Evolutionary conservation across 139 green algal genomes (phyloP), one percentile per base, ranked within the genome.

Genomic region (Coccomyxa sp.): DNA sequence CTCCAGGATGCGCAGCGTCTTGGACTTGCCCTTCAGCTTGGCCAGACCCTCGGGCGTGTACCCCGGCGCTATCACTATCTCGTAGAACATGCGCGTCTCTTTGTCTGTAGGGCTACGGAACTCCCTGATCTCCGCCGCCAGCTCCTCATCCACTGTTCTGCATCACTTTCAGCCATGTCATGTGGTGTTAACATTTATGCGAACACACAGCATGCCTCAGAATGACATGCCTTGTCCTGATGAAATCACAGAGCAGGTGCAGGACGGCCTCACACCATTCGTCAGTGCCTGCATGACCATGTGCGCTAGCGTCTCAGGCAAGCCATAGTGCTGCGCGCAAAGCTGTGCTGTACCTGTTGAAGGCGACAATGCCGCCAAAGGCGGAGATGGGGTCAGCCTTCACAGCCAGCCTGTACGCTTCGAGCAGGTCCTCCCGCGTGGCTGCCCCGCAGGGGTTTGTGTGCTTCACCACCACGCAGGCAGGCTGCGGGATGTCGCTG

Each of bases 391-490:
- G 96, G 90, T 99, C 96, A 18, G 95, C 96, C 0, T 85, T 81
- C 39, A 99, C 95, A 4, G 96, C 95, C 70, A 94, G 84, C 64
- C 94, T 85, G 89, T 99, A 99, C 0, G 95, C 95, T 79, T 99
- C 95, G 24, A 91, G 83, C 74, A 98, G 86, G 81, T 98, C 93
- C 0, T 74, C 83, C 8, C 86, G 82, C 68, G 72, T 83, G 58
- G 95, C 95, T 41, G 97, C 91, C 79, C 96, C 96, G 84, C 96
- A 99, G 39, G 96, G 96, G 90, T 99, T 99, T 85, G 96, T 99
- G 93, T 99, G 96, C 93, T 99, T 99, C n/a, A 99, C 96, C 35
- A 99, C 94, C 14, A 99, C 96, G 83, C 96, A 99, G 14, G 88
- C 92, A 14, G 94, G 90, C 73, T 92, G 88, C 39, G 79, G 71